Percentiles rank a stretch among this genome's conserved stretches.
Evolutionary conservation across 257 asterid species (phyloP).

Genomic region (Penstemon newberryi): DNA sequence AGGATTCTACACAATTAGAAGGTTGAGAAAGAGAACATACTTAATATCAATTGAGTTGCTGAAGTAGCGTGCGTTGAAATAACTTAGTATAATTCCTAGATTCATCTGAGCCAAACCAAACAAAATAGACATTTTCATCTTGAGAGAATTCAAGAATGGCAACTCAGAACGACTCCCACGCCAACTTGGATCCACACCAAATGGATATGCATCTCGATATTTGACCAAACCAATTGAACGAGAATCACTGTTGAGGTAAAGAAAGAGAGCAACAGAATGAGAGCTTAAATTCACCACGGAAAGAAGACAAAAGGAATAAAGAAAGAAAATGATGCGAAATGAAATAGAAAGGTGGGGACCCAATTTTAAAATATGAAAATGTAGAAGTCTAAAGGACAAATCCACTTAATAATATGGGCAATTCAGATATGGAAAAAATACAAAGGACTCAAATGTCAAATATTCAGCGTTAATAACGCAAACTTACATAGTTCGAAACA

Average conservation of each 20-base stretch:
- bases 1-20: conserved; percentile 19
- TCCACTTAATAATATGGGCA: conserved; percentile 11
- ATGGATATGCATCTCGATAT: conserved; percentile 74
- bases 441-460: conserved; percentile 6
- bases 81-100: conserved; percentile 78
- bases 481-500: conserved; percentile 2
- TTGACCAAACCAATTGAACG: conserved; percentile 63
- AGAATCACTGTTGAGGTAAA: conserved; percentile 62
- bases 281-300: conserved; percentile 17
- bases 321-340: conserved; percentile 6
- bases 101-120: conserved; percentile 93
- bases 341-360: conserved; percentile 15
- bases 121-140: conserved; percentile 93
- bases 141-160: conserved; percentile 89
- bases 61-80: conserved; percentile 79
- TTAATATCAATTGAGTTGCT: conserved; percentile 67
- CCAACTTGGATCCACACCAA: conserved; percentile 98
- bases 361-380: neutral
- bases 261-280: conserved; percentile 25
- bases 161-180: conserved; percentile 94
- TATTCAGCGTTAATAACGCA: conserved; percentile 12
- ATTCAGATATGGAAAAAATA: conserved; percentile 4
- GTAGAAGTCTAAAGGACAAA: neutral
- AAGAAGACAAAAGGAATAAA: neutral
- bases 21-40: conserved; percentile 39